These are phyloP conservation scores for Aquanectria penicillioides DNA, from an alignment of 2,329 filamentous ascomycete species.

Conservation along the genomic window DNA sequence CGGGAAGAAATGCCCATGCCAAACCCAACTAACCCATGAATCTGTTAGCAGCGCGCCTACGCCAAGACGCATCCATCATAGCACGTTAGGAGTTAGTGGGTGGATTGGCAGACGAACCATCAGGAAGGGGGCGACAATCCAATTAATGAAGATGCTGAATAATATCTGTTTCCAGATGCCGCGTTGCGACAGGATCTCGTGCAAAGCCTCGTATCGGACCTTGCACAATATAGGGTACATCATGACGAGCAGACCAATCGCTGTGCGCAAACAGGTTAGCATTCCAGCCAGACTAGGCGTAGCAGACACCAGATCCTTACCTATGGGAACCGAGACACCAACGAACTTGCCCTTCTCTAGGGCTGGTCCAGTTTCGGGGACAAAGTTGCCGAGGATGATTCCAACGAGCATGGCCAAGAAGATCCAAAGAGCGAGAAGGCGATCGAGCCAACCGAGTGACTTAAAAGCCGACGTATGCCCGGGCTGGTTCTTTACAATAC, in stretches of 20 bases:
- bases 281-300: not conserved
- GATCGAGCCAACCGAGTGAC: conserved; percentile 68
- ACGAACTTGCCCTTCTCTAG: conserved; percentile 79
- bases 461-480: conserved; percentile 56
- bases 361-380: conserved; percentile 66
- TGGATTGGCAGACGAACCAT: too few species aligned
- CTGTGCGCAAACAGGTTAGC: conserved; percentile 51
- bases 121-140: conserved; percentile 82
- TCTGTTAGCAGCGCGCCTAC: too few species aligned
- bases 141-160: conserved; percentile 82
- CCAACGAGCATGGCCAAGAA: conserved; percentile 81
- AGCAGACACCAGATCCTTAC: conserved; percentile 45
- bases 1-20: conserved; percentile 74
- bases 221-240: conserved; percentile 96
- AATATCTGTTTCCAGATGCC: conserved; percentile 81
- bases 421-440: conserved; percentile 77
- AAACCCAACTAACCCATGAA: conserved; percentile 62
- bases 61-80: too few species aligned
- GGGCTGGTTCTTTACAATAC: not conserved
- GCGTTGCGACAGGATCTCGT: conserved; percentile 68
- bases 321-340: conserved; percentile 73
- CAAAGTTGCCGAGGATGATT: conserved; percentile 81
- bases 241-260: conserved; percentile 85
- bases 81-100: too few species aligned
- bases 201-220: conserved; percentile 80